Percentiles rank a stretch among this genome's conserved stretches.
These are phyloP conservation scores for Amesomyces nigricolor DNA, from an alignment of 2,329 filamentous ascomycete species.

Conservation along the genomic window DNA sequence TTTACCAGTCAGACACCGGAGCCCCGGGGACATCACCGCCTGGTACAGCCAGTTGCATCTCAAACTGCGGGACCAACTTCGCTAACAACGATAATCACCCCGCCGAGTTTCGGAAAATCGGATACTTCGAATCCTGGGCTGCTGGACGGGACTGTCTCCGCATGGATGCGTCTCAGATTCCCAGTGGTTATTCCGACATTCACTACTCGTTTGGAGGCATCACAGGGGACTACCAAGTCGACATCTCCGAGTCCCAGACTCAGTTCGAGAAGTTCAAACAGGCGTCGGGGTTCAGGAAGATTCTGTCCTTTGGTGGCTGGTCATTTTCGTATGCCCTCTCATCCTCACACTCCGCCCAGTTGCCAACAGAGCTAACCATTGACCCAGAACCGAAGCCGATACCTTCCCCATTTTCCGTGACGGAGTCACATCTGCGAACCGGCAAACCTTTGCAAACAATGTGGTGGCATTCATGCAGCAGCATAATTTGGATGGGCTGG, in stretches of 20 bases:
- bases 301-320: conserved; percentile 23
- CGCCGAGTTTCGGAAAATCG: neutral
- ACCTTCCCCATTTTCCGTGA: conserved; percentile 16
- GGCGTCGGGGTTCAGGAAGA: conserved; percentile 15
- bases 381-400: too few species aligned
- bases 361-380: too few species aligned
- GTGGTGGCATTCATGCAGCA: conserved; percentile 37
- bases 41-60: conserved; percentile 33
- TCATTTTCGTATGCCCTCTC: conserved; percentile 1
- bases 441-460: conserved; percentile 31
- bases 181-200: neutral
- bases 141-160: neutral
- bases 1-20: conserved; percentile 9
- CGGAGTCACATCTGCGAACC: conserved; percentile 6
- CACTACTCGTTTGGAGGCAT: neutral
- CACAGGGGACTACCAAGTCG: too few species aligned
- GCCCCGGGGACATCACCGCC: conserved; percentile 26
- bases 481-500: conserved; percentile 37
- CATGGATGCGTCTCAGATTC: neutral
- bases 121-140: neutral
- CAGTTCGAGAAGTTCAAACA: conserved; percentile 17
- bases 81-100: conserved; percentile 18
- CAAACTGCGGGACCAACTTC: conserved; percentile 37
- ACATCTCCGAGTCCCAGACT: neutral
- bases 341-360: too few species aligned